These are phyloP conservation scores for Xylaria digitata DNA, from an alignment of 2,329 filamentous ascomycete genomes.

Conservation along the genomic window DNA sequence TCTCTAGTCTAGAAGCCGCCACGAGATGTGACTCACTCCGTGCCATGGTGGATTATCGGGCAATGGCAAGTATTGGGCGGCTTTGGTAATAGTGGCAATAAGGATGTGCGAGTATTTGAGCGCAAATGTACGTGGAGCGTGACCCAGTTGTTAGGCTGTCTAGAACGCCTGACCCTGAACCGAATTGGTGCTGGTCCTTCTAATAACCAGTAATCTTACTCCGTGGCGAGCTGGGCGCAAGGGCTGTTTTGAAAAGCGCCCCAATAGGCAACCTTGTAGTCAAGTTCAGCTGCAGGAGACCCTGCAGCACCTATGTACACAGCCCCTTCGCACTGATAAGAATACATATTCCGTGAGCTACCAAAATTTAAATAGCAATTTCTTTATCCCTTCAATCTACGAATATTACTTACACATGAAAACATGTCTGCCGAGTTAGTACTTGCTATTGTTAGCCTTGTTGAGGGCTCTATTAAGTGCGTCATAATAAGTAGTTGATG, in stretches of 20 bases:
- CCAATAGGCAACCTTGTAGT: conserved; percentile 2
- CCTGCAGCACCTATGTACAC: conserved; percentile 1
- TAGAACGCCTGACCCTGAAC: conserved; percentile 13
- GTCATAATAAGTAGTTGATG: not conserved
- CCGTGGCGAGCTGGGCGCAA: conserved; percentile 4
- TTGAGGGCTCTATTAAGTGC: conserved; percentile 26
- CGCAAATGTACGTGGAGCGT: not conserved
- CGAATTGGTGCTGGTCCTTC: not conserved
- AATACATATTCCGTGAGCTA: not conserved
- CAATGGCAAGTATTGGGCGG: not conserved
- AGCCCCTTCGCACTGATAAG: conserved; percentile 8
- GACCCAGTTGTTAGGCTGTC: conserved; percentile 12
- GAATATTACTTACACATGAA: not conserved
- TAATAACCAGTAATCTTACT: not conserved
- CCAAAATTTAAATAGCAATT: not conserved
- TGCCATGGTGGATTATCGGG: conserved; percentile 10
- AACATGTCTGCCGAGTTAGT: conserved; percentile 20
- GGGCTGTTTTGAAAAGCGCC: conserved; percentile 6
- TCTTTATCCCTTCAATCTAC: not conserved
- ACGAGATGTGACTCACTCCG: conserved; percentile 15
- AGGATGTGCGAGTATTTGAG: not conserved
- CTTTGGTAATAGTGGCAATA: not conserved
- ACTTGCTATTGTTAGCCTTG: conserved; percentile 17
- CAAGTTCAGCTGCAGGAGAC: conserved; percentile 17
- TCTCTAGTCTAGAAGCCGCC: conserved; percentile 16